These are phyloP conservation scores for Penicillium silybi DNA, from an alignment of 495 filamentous ascomycete species.

Conservation along the genomic window DNA sequence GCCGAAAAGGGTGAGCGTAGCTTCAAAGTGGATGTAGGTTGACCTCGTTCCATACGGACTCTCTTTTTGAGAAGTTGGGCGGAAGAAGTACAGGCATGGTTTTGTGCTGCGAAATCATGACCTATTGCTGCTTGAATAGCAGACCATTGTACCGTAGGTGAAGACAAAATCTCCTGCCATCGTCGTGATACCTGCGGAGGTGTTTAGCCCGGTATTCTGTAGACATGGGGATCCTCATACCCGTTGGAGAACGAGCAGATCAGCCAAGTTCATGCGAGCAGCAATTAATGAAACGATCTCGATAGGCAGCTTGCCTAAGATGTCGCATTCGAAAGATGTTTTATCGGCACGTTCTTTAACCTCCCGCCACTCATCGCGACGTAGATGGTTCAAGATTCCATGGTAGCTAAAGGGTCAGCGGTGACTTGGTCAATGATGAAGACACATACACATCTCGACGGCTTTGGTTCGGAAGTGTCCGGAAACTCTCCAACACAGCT, in stretches of 20 bases:
- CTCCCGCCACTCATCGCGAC: constrained; percentile 30
- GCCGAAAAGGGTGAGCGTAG: not conserved
- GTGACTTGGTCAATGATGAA: not conserved
- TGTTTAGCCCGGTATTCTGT: not conserved
- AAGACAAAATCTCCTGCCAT: constrained; percentile 32
- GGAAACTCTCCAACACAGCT: not conserved
- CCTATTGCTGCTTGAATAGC: constrained; percentile 12
- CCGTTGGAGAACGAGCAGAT: constrained; percentile 25
- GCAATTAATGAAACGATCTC: constrained; percentile 29
- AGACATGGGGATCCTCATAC: constrained; percentile 11
- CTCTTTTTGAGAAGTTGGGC: constrained; percentile 16
- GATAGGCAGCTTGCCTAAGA: constrained; percentile 29
- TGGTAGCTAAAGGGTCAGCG: constrained; percentile 19
- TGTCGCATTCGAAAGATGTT: constrained; percentile 28
- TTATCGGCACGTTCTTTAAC: constrained; percentile 19
- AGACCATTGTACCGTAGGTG: constrained; percentile 8
- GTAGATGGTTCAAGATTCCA: constrained; percentile 27
- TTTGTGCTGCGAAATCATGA: constrained; percentile 1
- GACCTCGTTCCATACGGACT: constrained; percentile 18
- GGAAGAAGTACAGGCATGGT: not conserved
- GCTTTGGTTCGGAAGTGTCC: not conserved
- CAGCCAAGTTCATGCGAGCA: constrained; percentile 18
- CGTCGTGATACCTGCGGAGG: constrained; percentile 26
- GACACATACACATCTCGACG: constrained; percentile 4
- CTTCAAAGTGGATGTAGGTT: constrained; percentile 3